Base-by-base conservation (phyloP, 331 rosid species). In the Erythrophleum ivorense region DNA sequence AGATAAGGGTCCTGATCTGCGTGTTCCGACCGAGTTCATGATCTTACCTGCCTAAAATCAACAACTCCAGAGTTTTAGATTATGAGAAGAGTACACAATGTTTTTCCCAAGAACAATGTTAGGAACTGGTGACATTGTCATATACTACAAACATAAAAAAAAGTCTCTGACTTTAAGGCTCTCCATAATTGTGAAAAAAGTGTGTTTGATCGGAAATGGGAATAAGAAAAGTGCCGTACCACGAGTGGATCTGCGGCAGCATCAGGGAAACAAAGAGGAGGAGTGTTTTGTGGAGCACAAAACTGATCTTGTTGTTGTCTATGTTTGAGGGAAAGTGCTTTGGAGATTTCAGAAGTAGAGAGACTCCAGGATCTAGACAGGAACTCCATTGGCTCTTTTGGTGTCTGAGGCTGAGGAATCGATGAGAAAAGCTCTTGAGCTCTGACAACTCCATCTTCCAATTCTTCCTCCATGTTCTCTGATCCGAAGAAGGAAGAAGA, bases 361-460 rank as follows among this genome's bases (percentile, higher is more conserved):
- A 91, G 80, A 67, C 97, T 93, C 97, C 97, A 93, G 3, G 97
- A 91, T 36, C 97, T 90, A 52, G 97, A 86, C 77, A 93, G 80
- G 87, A 91, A 93, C 80, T 93, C 93, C 88, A 93, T 93, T 13
- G 97, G 93, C 83, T 93, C 97, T 6, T 84, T 85, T 15, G 97
- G 97, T 14, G 97, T 93, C 53, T 88, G 89, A 50, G 97, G 97
- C 66, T 88, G 94, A 85, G 94, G 93, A 40, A 93, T 93, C 0
- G 87, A 63, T 3, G 88, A 16, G 24, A 59, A 79, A 9, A 80
- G 18, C n/a, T n/a, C n/a, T n/a, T n/a, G n/a, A n/a, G n/a, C n/a
- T n/a, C n/a, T n/a, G n/a, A n/a, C n/a, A n/a, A n/a, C n/a, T n/a
- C n/a, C n/a, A n/a, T n/a, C n/a, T 58, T 71, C 84, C 36, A 91